Base-by-base conservation (phyloP, 352 stramenopile genomes). In the Phytophthora ramorum region DNA sequence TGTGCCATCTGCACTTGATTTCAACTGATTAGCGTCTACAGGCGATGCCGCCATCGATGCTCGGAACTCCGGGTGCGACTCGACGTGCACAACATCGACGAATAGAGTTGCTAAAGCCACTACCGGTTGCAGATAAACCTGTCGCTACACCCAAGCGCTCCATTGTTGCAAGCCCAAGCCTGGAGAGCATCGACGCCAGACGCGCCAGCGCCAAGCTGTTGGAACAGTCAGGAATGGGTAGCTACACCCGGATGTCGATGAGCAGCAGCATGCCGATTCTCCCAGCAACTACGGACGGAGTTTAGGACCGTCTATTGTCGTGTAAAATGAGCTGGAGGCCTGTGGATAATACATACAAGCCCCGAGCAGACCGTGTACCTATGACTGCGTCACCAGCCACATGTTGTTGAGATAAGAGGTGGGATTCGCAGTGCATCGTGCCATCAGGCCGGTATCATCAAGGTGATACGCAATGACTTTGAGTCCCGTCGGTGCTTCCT, bases 141-240 rank as follows among this genome's bases (percentile, higher is more conserved):
- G 9, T 55, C 10, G 17, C 17, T 3, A 59, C 52, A 0, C 43
- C 50, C 10, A 58, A 65, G 20, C 59, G 46, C 22, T 65, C 52
- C n/a, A 45, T 68, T 30, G 34, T 49, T n/a, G 46, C 40, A 34
- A 69, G 52, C n/a, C 48, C 59, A 1, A 69, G 58, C 13, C 16
- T 65, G n/a, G 58, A 64, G 44, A 60, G 17, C 38, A 44, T 60
- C 20, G 53, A 69, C 26, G 58, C 40, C 22, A 55, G 47, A 28
- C 65, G 65, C 9, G 20, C 53, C 28, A 73, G 58, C 19, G 45
- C 47, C 10, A 65, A 69, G 47, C 58, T 69, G 22, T 52, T 69
- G 12, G 51, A 73, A 9, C 58, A 73, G 41, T 73, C 65, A 8
- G 58, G 65, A 9, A 65, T 73, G 59, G 28, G 47, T 44, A 69